Percentiles rank a stretch among this genome's conserved stretches.
Conservation (phyloP, 768 basidiomycete genomes). For the Lactarius quietus region DNA sequence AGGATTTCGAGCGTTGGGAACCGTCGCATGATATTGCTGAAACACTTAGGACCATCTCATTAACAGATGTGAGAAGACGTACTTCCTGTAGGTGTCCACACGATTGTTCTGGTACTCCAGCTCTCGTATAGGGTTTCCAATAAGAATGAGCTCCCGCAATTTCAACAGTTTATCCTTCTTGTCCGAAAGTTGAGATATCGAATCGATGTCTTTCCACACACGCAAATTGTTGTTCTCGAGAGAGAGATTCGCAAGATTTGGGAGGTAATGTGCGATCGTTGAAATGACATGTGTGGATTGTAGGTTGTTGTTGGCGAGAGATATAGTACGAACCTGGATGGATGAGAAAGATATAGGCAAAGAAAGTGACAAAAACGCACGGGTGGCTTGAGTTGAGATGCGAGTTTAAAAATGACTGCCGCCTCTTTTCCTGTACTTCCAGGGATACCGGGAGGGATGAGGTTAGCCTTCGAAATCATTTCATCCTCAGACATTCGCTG, state of each 20-base stretch:
- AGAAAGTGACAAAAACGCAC: slow-evolving; percentile 38
- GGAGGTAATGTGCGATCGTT: slow-evolving; percentile 68
- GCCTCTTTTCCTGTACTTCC: slow-evolving; percentile 63
- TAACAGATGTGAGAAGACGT: slow-evolving; percentile 27
- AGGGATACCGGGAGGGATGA: slow-evolving; percentile 65
- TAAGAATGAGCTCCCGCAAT: slow-evolving; percentile 68
- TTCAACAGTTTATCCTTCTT: slow-evolving; percentile 56
- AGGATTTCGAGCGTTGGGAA: slow-evolving; percentile 81
- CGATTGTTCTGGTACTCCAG: slow-evolving; percentile 53
- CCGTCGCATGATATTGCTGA: slow-evolving; percentile 74
- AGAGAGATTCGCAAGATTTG: slow-evolving; percentile 75
- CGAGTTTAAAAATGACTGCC: slow-evolving; percentile 86
- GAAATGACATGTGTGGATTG: slow-evolving; percentile 54
- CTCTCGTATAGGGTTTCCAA: slow-evolving; percentile 73
- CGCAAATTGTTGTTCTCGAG: slow-evolving; percentile 72
- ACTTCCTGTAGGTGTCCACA: slow-evolving; percentile 69
- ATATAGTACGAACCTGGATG: slow-evolving; percentile 69
- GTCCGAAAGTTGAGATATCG: slow-evolving; percentile 57
- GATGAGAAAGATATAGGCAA: neutral
- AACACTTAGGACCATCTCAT: slow-evolving; percentile 14
- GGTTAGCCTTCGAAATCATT: slow-evolving; percentile 63
- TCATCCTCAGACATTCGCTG: slow-evolving; percentile 80
- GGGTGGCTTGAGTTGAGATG: slow-evolving; percentile 70
- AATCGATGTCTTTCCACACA: slow-evolving; percentile 66
- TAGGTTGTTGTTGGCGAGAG: slow-evolving; percentile 78